Conservation (phyloP, 495 filamentous ascomycete genomes). For the Staphylotrichum longicolle region DNA sequence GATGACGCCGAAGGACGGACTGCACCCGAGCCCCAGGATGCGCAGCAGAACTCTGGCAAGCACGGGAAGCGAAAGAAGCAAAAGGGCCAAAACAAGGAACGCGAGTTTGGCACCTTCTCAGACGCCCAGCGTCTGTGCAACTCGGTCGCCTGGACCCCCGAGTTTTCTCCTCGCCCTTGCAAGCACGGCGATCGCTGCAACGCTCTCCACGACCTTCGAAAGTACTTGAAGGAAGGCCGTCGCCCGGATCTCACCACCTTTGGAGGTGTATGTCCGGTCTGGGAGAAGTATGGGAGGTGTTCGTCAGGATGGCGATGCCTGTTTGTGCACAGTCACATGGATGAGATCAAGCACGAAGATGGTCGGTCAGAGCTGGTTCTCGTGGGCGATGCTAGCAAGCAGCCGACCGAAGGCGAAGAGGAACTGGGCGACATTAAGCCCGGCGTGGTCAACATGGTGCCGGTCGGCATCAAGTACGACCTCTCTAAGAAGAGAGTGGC, state of each 20-base stretch:
- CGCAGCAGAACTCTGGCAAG: constrained; percentile 32
- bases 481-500: constrained; percentile 64
- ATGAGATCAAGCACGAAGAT: constrained; percentile 69
- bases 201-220: constrained; percentile 75
- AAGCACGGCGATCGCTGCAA: constrained; percentile 74
- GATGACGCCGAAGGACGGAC: constrained; percentile 64
- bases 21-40: constrained; percentile 45
- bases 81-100: constrained; percentile 77
- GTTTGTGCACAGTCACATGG: constrained; percentile 76
- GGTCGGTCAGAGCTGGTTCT: constrained; percentile 80
- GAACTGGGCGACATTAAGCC: constrained; percentile 32
- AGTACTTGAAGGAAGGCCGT: constrained; percentile 80
- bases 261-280: constrained; percentile 74
- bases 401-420: constrained; percentile 4
- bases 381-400: constrained; percentile 37
- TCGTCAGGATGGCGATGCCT: constrained; percentile 88
- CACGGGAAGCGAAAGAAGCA: constrained; percentile 57
- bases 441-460: constrained; percentile 72
- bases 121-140: constrained; percentile 78
- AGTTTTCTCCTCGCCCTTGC: constrained; percentile 74
- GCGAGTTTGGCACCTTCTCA: constrained; percentile 76
- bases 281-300: constrained; percentile 71
- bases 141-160: constrained; percentile 59
- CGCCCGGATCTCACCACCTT: constrained; percentile 74
- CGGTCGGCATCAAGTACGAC: constrained; percentile 61